Evolutionary conservation across 2,329 filamentous ascomycete genomes (phyloP).

Genomic region (Sporothrix protearum): DNA sequence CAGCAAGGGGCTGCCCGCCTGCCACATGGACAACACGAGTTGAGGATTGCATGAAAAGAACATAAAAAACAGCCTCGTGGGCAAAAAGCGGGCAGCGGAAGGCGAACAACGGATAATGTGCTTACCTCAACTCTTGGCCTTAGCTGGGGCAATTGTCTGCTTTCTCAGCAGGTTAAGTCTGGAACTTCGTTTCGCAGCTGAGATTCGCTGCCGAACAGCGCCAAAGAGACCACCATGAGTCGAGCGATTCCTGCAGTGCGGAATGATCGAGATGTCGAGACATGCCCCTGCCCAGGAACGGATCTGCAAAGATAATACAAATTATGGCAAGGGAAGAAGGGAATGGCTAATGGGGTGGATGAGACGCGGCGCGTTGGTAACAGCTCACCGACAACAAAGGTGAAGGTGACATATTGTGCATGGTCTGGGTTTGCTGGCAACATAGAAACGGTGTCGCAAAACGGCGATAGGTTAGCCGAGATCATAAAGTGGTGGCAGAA

Average conservation of each 20-base stretch:
- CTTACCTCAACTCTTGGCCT: neutral
- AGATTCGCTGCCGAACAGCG: neutral
- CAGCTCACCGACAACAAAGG: neutral
- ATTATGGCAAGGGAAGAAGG: neutral
- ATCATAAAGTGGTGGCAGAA: neutral
- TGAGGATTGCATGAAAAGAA: neutral
- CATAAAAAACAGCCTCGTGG: constrained; percentile 9
- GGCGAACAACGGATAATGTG: neutral
- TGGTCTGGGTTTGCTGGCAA: neutral
- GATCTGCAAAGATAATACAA: constrained; percentile 13
- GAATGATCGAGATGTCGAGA: neutral
- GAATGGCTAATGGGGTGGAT: neutral
- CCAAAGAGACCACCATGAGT: neutral
- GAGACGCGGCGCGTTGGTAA: neutral
- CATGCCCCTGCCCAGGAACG: neutral
- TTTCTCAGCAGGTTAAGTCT: neutral
- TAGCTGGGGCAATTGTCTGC: neutral
- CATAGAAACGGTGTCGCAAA: neutral
- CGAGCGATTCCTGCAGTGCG: neutral
- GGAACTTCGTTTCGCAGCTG: neutral
- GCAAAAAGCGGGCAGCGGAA: neutral
- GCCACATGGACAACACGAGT: constrained; percentile 24
- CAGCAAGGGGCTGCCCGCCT: constrained; percentile 11
- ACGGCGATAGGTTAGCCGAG: neutral
- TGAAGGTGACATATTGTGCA: neutral